A percentile compares a stretch with the other conserved stretches of the same genome.
These are phyloP conservation scores for Arachnomyces sp. DNA, from an alignment of 2,329 filamentous ascomycete species.

Conservation along the genomic window DNA sequence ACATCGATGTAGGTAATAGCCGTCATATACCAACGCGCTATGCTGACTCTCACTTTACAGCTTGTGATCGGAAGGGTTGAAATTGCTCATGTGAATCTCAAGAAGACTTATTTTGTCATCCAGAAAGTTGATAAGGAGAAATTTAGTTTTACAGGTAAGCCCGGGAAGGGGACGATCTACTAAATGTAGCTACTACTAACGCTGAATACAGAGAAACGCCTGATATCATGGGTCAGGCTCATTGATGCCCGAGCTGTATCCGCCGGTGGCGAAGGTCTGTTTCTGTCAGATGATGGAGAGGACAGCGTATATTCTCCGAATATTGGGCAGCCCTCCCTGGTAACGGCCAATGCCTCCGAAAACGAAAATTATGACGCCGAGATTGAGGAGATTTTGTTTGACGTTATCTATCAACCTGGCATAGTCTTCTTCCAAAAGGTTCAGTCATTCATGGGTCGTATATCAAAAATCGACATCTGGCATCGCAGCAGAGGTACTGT, in stretches of 20 bases:
- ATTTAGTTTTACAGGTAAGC: slow-evolving; percentile 7
- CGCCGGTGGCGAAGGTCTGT: slow-evolving; percentile 49
- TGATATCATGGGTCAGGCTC: slow-evolving; percentile 50
- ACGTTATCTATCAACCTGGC: slow-evolving; percentile 49
- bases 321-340: slow-evolving; percentile 3
- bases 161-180: neutral
- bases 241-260: slow-evolving; percentile 50
- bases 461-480: slow-evolving; percentile 51
- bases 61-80: slow-evolving; percentile 38
- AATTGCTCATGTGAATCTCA: slow-evolving; percentile 44
- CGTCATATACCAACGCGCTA: neutral
- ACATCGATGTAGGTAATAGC: slow-evolving; percentile 37
- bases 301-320: slow-evolving; percentile 20
- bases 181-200: neutral
- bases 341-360: slow-evolving; percentile 4
- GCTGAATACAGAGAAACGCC: slow-evolving; percentile 34
- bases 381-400: slow-evolving; percentile 47
- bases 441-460: slow-evolving; percentile 51
- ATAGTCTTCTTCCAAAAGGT: slow-evolving; percentile 53
- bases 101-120: slow-evolving; percentile 44
- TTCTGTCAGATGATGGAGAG: slow-evolving; percentile 41
- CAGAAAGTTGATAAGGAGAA: slow-evolving; percentile 28
- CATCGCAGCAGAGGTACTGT: slow-evolving; percentile 50
- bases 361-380: slow-evolving; percentile 16
- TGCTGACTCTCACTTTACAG: neutral